These are phyloP conservation scores for Russula emetica DNA, from an alignment of 768 basidiomycete genomes.

Conservation along the genomic window DNA sequence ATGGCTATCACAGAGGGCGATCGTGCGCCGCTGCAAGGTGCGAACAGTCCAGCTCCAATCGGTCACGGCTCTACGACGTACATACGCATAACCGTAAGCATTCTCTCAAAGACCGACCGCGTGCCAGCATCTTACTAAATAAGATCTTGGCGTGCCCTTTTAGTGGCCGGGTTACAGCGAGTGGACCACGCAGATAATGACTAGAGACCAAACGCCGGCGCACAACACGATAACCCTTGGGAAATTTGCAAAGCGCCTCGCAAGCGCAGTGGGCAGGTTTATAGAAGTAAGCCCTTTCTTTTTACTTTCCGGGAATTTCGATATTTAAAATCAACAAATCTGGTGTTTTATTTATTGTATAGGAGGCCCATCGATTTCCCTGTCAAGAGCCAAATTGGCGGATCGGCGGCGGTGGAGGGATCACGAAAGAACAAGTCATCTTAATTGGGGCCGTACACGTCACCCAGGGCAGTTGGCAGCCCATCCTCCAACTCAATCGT, in stretches of 20 bases:
- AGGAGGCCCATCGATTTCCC: not conserved
- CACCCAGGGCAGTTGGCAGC: conserved; percentile 23
- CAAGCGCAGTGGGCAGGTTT: conserved; percentile 11
- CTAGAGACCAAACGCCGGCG: conserved; percentile 9
- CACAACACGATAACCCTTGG: conserved; percentile 10
- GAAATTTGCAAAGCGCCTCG: conserved; percentile 7
- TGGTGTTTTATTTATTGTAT: too few species aligned
- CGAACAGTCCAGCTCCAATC: not conserved
- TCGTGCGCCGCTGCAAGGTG: not conserved
- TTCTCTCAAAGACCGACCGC: too few species aligned
- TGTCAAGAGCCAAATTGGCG: conserved; percentile 6
- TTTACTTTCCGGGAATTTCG: too few species aligned
- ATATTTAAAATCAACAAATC: too few species aligned
- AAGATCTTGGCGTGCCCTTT: not conserved
- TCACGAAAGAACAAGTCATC: conserved; percentile 4
- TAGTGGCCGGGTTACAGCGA: conserved; percentile 21
- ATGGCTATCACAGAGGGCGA: not conserved
- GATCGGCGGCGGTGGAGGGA: not conserved
- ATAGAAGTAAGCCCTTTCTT: conserved; percentile 6
- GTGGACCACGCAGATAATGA: conserved; percentile 15
- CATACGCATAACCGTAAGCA: conserved; percentile 15
- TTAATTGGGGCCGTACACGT: conserved; percentile 12
- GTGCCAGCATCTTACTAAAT: not conserved
- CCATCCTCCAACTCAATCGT: conserved; percentile 19
- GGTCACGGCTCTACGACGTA: not conserved